Percentiles rank a stretch among this genome's conserved stretches.
These are phyloP conservation scores for Suhomyces prunicola DNA, from an alignment of 805 yeast species.

Conservation along the genomic window DNA sequence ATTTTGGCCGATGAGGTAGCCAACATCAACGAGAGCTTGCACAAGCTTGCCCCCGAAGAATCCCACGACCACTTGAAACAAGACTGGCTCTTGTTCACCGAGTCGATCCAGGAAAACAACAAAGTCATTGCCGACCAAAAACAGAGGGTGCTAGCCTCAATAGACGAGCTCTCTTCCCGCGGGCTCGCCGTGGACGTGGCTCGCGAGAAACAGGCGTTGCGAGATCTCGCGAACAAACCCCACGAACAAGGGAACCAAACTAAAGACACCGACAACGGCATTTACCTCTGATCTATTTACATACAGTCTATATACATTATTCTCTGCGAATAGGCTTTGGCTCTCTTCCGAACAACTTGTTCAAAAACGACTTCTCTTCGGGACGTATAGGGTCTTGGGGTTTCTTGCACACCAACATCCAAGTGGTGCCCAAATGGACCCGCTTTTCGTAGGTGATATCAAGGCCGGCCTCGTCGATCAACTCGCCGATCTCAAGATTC, in stretches of 20 bases:
- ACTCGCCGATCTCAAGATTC: conserved; percentile 90
- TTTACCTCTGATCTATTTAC: background rate
- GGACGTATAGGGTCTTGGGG: conserved; percentile 59
- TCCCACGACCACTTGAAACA: conserved; percentile 30
- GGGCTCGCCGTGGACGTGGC: background rate
- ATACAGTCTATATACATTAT: background rate
- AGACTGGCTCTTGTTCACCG: conserved; percentile 51
- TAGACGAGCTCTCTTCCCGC: conserved; percentile 37
- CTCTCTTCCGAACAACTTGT: conserved; percentile 40
- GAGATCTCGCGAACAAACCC: background rate
- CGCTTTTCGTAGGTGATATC: conserved; percentile 78
- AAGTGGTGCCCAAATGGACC: conserved; percentile 89
- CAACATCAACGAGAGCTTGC: conserved; percentile 7
- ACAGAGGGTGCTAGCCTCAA: conserved; percentile 43
- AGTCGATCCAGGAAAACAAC: conserved; percentile 56
- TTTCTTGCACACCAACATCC: conserved; percentile 74
- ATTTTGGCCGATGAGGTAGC: conserved; percentile 44
- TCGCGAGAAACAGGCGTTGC: background rate
- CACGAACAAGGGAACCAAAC: background rate
- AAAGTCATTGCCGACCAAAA: conserved; percentile 51
- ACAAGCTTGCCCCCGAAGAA: conserved; percentile 13
- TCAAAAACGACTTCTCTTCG: conserved; percentile 41
- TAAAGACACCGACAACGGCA: background rate
- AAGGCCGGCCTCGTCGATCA: conserved; percentile 78
- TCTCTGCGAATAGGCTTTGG: conserved; percentile 23